These are phyloP conservation scores for Ogataea methylovora DNA, from an alignment of 805 yeast species.

Conservation along the genomic window DNA sequence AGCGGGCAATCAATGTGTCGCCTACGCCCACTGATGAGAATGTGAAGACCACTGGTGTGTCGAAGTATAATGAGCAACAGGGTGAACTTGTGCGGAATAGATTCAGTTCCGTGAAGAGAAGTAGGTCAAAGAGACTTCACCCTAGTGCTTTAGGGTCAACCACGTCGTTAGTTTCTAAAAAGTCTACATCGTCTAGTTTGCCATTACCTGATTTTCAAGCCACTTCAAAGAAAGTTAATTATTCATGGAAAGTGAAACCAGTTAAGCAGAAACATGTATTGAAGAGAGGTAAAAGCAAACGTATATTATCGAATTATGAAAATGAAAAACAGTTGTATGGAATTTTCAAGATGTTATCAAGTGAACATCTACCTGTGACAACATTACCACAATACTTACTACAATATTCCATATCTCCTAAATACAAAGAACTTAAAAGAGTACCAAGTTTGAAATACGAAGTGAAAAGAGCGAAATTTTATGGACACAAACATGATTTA, in stretches of 20 bases:
- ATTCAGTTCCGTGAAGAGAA: neutral
- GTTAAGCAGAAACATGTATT: too few species aligned
- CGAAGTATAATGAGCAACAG: too few species aligned
- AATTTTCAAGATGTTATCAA: conserved; percentile 9
- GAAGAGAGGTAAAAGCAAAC: neutral
- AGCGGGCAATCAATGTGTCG: too few species aligned
- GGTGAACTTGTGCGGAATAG: too few species aligned
- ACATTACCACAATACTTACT: conserved; percentile 11
- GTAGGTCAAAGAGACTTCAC: neutral
- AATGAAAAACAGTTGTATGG: conserved; percentile 8
- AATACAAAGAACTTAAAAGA: conserved; percentile 7
- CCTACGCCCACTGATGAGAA: too few species aligned
- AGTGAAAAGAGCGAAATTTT: conserved; percentile 8
- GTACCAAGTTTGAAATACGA: conserved; percentile 16
- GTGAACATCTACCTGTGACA: conserved; percentile 5
- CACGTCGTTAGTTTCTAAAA: neutral
- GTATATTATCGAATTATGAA: conserved; percentile 1
- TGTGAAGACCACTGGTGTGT: too few species aligned
- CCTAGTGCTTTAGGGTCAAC: neutral
- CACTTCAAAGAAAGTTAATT: neutral
- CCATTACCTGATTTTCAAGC: conserved; percentile 2
- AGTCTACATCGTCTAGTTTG: neutral
- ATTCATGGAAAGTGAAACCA: neutral
- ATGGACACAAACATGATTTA: conserved; percentile 4
- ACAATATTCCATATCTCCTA: conserved; percentile 10